Base-by-base conservation (phyloP, 176 grass and related monocot species). In the Zoysia japonica region DNA sequence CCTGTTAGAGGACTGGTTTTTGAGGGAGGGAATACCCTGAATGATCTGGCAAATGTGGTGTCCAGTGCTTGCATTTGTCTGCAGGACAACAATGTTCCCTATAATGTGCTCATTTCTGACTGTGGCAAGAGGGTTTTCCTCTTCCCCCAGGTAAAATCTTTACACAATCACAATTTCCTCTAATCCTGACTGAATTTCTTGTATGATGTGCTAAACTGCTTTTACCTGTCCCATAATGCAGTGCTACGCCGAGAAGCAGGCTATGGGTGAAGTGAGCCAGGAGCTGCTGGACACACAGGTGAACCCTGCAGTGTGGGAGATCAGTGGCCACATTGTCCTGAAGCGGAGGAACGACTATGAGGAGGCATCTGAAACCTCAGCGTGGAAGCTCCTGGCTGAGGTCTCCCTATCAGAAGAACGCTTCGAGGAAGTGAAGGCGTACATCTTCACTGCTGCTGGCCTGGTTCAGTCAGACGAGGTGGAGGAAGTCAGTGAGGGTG, bases 161-260 rank as follows among this genome's bases (percentile, higher is more conserved):
- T 50, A 57, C 28, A 10, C 2, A 11, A n/a, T 65, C 67, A 2
- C 10, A 38, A 9, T 37, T 57, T 49, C 20, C 5, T 5, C 1
- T 10, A 36, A 47, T 64, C 6, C 41, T 39, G 5, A 11, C 28
- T 71, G 57, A 82, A 55, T 15, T 71, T 67, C 44, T 43, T 28
- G 15, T 37, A 49, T 8, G 55, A 9, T 43, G 15, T 65, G 47
- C 14, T 72, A 65, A 70, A 20, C 39, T 56, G 19, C 41, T 6
- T 14, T 17, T 53, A 49, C 63, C 28, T 54, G 6, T 85, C 72
- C 38, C 50, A 9, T 45, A 28, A 28, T 28, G 28, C 28, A 99
- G 96, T 96, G 96, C 72, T 99, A 96, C 20, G 86, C 96, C 46
- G 96, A 96, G 90, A 99, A 99, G 74, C 96, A 99, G 89, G 96